A percentile compares a stretch with the other conserved stretches of the same genome.
phyloP scores from a whole-genome alignment of 345 rosid genomes.

The Tarenaya hassleriana region DNA sequence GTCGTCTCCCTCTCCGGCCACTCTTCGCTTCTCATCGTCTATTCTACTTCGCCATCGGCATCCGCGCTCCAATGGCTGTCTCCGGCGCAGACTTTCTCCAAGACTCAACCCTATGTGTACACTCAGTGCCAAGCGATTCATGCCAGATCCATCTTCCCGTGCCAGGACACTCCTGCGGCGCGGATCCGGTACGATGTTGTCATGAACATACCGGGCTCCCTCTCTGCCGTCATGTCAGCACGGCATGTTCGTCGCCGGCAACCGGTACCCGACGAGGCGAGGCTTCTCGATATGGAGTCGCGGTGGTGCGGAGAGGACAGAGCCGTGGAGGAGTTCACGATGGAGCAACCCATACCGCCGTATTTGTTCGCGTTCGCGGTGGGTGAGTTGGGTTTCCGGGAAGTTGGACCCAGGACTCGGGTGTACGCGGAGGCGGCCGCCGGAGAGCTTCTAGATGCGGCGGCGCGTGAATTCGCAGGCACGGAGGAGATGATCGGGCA shows the following conservation, averaged over 20 bases:
- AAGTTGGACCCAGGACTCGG: slow-evolving; percentile 85
- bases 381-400: slow-evolving; percentile 72
- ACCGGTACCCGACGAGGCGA: slow-evolving; percentile 46
- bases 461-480: slow-evolving; percentile 78
- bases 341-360: slow-evolving; percentile 94
- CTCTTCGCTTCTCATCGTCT: slow-evolving; percentile 38
- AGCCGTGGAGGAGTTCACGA: slow-evolving; percentile 74
- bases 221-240: slow-evolving; percentile 89
- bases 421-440: slow-evolving; percentile 60
- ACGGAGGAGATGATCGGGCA: slow-evolving; percentile 86
- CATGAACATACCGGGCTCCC: slow-evolving; percentile 54
- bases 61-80: slow-evolving; percentile 92
- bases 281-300: slow-evolving; percentile 22
- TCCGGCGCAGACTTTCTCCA: slow-evolving; percentile 68
- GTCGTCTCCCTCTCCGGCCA: slow-evolving; percentile 39
- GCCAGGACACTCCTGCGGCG: slow-evolving; percentile 94
- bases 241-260: slow-evolving; percentile 54
- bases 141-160: slow-evolving; percentile 87
- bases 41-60: slow-evolving; percentile 59
- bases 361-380: slow-evolving; percentile 87
- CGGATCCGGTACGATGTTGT: slow-evolving; percentile 56
- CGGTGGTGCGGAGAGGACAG: slow-evolving; percentile 68
- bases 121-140: slow-evolving; percentile 88
- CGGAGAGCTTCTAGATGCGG: slow-evolving; percentile 50
- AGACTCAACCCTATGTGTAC: slow-evolving; percentile 61